Evolutionary conservation across 148 eudicot genomes (phyloP).

Genomic region (Camellia japonica): DNA sequence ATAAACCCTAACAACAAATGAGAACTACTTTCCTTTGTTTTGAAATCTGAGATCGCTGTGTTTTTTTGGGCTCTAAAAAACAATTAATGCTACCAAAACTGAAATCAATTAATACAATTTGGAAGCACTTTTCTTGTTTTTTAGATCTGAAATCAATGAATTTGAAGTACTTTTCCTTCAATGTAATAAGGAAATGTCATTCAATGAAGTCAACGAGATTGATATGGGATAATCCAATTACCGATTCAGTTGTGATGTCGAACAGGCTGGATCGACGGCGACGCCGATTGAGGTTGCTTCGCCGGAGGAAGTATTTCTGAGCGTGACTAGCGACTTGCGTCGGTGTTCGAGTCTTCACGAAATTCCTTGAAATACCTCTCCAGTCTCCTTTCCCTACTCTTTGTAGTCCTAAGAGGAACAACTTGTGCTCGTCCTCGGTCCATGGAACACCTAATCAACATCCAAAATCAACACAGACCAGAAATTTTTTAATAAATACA

Average conservation of each 20-base stretch:
- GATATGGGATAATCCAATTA: constrained; percentile 18
- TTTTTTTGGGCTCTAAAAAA: neutral
- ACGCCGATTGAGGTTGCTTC: constrained; percentile 57
- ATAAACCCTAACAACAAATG: no score
- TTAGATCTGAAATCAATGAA: neutral
- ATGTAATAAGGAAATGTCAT: neutral
- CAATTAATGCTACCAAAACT: neutral
- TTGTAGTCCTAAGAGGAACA: constrained; percentile 58
- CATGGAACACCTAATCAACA: constrained; percentile 52
- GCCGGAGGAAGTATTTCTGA: constrained; percentile 65
- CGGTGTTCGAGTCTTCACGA: constrained; percentile 69
- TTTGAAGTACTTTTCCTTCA: neutral
- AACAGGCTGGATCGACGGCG: constrained; percentile 74
- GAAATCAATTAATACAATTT: neutral
- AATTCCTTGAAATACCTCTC: constrained; percentile 70
- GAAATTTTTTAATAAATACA: neutral
- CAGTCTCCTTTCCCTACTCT: constrained; percentile 72
- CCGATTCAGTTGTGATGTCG: constrained; percentile 70
- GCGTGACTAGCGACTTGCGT: constrained; percentile 81
- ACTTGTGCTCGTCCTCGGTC: constrained; percentile 75
- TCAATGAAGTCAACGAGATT: neutral
- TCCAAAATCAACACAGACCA: constrained; percentile 8
- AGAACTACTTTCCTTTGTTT: neutral
- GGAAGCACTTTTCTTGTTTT: neutral
- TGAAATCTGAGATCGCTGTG: neutral